phyloP scores from a whole-genome alignment of 768 basidiomycete species.

The Suillus paluster region DNA sequence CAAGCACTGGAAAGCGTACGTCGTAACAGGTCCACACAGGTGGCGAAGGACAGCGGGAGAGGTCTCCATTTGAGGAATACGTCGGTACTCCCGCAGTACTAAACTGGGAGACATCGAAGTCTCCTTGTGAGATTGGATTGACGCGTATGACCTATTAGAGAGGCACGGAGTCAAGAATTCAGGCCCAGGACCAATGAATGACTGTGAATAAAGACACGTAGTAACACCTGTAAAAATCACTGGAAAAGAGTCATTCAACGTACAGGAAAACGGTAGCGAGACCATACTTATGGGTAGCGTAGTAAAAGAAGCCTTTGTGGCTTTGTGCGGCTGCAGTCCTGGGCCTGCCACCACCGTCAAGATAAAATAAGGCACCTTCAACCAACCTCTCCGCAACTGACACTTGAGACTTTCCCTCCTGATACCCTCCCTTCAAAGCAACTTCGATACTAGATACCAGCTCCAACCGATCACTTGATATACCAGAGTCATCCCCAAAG shows the following conservation, averaged over 20 bases:
- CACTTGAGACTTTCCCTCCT: background rate
- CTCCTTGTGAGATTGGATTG: background rate
- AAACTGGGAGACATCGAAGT: background rate
- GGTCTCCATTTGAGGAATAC: background rate
- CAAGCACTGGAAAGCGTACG: background rate
- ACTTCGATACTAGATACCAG: conserved; percentile 2
- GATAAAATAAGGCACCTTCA: conserved; percentile 12
- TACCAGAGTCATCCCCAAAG: conserved; percentile 3
- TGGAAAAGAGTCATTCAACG: background rate
- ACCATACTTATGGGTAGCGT: conserved; percentile 2
- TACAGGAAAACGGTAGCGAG: background rate
- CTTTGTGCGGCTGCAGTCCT: conserved; percentile 7
- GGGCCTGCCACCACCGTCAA: conserved; percentile 3
- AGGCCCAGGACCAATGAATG: background rate
- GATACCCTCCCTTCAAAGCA: conserved; percentile 2
- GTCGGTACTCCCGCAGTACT: no score
- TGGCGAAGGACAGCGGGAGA: background rate
- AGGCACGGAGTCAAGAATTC: background rate
- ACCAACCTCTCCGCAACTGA: conserved; percentile 1
- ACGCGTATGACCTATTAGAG: background rate
- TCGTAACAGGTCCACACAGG: background rate
- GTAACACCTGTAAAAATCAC: background rate
- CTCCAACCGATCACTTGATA: conserved; percentile 1
- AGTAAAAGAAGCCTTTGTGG: conserved; percentile 10
- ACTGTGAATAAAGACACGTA: background rate